phyloP scores from a whole-genome alignment of 140 eudicot genomes.

The Flaveria floridana region DNA sequence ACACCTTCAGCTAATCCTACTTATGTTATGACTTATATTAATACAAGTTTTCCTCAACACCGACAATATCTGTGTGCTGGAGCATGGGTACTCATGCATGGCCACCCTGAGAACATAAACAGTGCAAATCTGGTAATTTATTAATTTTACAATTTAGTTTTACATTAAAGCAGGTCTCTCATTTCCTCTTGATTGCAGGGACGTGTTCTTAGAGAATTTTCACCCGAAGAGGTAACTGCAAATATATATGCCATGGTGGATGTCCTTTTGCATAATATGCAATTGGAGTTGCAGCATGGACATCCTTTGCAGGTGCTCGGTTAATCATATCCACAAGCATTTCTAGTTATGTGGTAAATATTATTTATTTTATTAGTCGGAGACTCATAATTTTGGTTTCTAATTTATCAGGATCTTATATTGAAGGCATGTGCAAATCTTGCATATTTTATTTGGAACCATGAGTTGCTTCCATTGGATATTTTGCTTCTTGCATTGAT shows the following conservation, averaged over 20 bases:
- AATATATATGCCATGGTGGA: conserved; percentile 87
- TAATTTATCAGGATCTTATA: conserved; percentile 61
- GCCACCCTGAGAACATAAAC: conserved; percentile 83
- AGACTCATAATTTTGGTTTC: conserved; percentile 12
- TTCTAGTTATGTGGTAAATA: conserved; percentile 9
- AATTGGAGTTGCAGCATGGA: conserved; percentile 73
- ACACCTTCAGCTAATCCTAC: conserved; percentile 80
- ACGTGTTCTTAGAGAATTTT: conserved; percentile 80
- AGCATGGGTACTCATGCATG: conserved; percentile 88
- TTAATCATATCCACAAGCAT: background rate
- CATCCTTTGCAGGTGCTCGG: conserved; percentile 66
- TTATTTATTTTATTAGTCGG: background rate
- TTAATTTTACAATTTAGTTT: background rate
- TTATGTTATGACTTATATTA: conserved; percentile 70
- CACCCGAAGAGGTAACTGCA: conserved; percentile 88
- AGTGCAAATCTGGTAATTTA: conserved; percentile 65
- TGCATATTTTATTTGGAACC: conserved; percentile 77
- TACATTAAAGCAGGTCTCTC: conserved; percentile 8
- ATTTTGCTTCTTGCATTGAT: conserved; percentile 72
- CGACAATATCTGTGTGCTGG: conserved; percentile 88
- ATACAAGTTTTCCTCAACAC: conserved; percentile 72
- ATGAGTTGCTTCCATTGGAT: conserved; percentile 92
- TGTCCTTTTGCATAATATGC: conserved; percentile 81
- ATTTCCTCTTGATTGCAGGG: conserved; percentile 44
- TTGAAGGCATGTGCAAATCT: conserved; percentile 73